These are phyloP conservation scores for Trichoderma hamatum DNA, from an alignment of 2,329 filamentous ascomycete genomes.

Conservation along the genomic window DNA sequence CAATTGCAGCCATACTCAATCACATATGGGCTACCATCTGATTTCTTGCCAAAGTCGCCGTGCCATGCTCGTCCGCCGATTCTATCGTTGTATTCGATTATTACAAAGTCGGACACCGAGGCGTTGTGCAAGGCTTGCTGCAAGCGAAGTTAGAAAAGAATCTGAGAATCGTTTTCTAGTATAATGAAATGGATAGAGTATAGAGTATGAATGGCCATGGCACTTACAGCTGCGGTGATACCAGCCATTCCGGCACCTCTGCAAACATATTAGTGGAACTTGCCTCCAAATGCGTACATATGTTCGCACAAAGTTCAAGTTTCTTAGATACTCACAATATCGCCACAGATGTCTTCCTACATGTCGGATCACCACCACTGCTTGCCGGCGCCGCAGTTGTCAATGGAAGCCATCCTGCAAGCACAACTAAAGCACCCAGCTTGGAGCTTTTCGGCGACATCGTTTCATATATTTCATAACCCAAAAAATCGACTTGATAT, in stretches of 20 bases:
- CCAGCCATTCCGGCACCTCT: conserved; percentile 63
- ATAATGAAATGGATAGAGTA: not conserved
- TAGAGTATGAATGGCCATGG: not conserved
- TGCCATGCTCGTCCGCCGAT: conserved; percentile 66
- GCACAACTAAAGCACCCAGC: not conserved
- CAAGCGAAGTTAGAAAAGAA: not conserved
- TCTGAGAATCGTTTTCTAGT: not conserved
- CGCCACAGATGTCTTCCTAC: conserved; percentile 39
- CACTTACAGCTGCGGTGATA: conserved; percentile 57
- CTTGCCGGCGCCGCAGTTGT: not conserved
- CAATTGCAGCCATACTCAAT: conserved; percentile 72
- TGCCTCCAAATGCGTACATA: not conserved
- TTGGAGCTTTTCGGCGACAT: not conserved
- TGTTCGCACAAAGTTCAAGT: not conserved
- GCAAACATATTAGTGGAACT: not conserved
- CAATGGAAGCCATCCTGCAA: not conserved
- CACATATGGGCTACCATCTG: conserved; percentile 55
- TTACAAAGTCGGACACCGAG: conserved; percentile 65
- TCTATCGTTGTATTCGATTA: conserved; percentile 64
- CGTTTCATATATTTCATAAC: not conserved
- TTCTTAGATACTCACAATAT: conserved; percentile 34
- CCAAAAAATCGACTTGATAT: no score
- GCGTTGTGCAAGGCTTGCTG: conserved; percentile 61
- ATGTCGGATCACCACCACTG: conserved; percentile 21
- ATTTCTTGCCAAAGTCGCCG: conserved; percentile 55